Conservation (phyloP, 345 rosid genomes). For the Gossypium mustelinum region DNA sequence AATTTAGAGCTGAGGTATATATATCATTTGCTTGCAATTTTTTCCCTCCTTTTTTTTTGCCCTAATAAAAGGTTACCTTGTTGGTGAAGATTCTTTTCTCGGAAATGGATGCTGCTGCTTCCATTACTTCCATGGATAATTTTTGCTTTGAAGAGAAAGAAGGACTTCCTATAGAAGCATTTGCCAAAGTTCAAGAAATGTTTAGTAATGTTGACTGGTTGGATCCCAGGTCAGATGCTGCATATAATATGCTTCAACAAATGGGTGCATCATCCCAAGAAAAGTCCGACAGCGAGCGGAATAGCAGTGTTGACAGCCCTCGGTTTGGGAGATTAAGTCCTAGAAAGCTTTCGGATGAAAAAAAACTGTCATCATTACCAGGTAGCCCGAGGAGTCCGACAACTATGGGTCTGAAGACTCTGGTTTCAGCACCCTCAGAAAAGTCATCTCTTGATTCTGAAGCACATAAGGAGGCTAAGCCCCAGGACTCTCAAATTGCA, state of each 20-base stretch:
- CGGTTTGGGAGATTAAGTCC: constrained; percentile 37
- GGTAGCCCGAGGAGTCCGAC: constrained; percentile 29
- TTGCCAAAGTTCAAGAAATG: constrained; percentile 85
- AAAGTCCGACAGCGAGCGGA: constrained; percentile 30
- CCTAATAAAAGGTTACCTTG: constrained; percentile 28
- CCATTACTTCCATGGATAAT: constrained; percentile 50
- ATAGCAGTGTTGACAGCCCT: constrained; percentile 32
- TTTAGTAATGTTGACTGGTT: constrained; percentile 83
- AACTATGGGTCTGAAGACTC: constrained; percentile 34
- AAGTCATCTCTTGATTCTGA: constrained; percentile 22
- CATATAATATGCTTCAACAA: constrained; percentile 70
- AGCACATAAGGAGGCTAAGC: constrained; percentile 10
- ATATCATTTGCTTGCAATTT: constrained; percentile 19
- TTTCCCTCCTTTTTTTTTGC: not conserved
- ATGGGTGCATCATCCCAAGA: constrained; percentile 54
- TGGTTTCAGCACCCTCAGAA: constrained; percentile 19
- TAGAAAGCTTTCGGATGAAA: constrained; percentile 27
- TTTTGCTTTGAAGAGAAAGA: constrained; percentile 72
- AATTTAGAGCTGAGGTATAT: constrained; percentile 89
- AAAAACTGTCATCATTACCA: constrained; percentile 27
- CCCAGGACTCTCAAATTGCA: constrained; percentile 25
- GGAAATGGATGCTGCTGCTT: constrained; percentile 79
- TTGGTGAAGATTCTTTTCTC: constrained; percentile 83
- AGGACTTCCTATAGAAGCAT: constrained; percentile 87
- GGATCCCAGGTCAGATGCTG: constrained; percentile 62